Percentiles rank a stretch among this genome's conserved stretches.
These are phyloP conservation scores for Dalbergia cochinchinensis DNA, from an alignment of 306 rosid genomes.

Conservation along the genomic window DNA sequence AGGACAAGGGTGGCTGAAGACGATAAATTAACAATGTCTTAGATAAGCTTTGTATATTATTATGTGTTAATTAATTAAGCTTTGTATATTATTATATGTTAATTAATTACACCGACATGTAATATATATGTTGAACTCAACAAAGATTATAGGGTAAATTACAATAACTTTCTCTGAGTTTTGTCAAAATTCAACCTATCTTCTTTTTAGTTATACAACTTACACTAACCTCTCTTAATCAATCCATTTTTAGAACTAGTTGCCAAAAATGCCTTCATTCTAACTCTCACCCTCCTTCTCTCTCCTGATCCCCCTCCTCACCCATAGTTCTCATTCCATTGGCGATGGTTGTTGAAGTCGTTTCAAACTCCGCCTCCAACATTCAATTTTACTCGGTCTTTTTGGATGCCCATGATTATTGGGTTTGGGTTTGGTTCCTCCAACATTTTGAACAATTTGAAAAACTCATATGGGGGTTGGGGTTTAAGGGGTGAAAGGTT, in stretches of 20 bases:
- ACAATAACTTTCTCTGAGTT: no score
- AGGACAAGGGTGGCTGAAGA: neutral
- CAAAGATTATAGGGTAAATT: no score
- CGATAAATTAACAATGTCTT: neutral
- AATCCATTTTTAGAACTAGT: no score
- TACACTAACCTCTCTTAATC: no score
- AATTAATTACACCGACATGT: no score
- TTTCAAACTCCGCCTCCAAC: conserved; percentile 95
- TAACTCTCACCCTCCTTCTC: no score
- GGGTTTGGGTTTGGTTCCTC: neutral
- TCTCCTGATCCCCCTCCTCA: no score
- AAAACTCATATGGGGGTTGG: conserved; percentile 50
- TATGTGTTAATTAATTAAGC: neutral
- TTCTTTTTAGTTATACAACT: no score
- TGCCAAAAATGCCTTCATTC: no score
- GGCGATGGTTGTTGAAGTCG: conserved; percentile 88
- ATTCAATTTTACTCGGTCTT: conserved; percentile 80
- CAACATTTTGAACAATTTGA: conserved; percentile 31
- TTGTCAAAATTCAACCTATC: no score
- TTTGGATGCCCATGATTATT: conserved; percentile 65
- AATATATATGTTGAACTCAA: no score
- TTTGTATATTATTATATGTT: no score
- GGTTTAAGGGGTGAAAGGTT: conserved; percentile 25
- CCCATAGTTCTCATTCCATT: conserved; percentile 70
- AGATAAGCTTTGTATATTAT: neutral